phyloP scores from a whole-genome alignment of 1,139 yeast species.

The Keqinozyma sinolaborantium region DNA sequence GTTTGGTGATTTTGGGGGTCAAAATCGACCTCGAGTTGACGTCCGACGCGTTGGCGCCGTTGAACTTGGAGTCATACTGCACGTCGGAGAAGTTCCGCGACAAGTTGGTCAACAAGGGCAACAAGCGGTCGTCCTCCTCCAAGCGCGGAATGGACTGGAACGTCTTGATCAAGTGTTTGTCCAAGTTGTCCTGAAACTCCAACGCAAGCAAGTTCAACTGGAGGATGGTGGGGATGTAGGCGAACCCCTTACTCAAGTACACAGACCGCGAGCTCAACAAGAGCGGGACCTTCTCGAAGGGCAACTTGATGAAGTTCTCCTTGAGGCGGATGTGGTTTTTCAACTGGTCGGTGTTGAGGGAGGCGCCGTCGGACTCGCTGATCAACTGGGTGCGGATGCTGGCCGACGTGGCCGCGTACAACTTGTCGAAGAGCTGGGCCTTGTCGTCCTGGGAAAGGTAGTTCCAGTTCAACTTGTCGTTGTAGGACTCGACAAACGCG shows the following conservation, averaged over 20 bases:
- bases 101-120: slow-evolving; percentile 78
- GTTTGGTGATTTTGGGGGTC: slow-evolving; percentile 50
- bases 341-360: slow-evolving; percentile 39
- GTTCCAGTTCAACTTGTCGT: slow-evolving; percentile 64
- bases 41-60: slow-evolving; percentile 36
- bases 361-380: slow-evolving; percentile 27
- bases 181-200: slow-evolving; percentile 61
- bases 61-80: slow-evolving; percentile 41
- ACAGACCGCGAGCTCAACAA: slow-evolving; percentile 70
- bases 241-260: slow-evolving; percentile 63
- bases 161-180: slow-evolving; percentile 56
- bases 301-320: slow-evolving; percentile 74
- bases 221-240: slow-evolving; percentile 80
- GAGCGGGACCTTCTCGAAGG: slow-evolving; percentile 81
- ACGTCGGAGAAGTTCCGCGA: slow-evolving; percentile 67
- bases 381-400: slow-evolving; percentile 29
- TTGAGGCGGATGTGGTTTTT: slow-evolving; percentile 37
- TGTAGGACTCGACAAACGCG: slow-evolving; percentile 56
- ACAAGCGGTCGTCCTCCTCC: slow-evolving; percentile 86
- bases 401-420: slow-evolving; percentile 51
- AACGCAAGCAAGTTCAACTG: slow-evolving; percentile 66
- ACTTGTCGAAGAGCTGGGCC: slow-evolving; percentile 39
- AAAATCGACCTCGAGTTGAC: slow-evolving; percentile 65
- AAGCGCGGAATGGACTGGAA: slow-evolving; percentile 78
- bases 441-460: slow-evolving; percentile 66